Evolutionary conservation across 1,139 yeast genomes (phyloP).

Genomic region (Suhomyces choctaworum): DNA sequence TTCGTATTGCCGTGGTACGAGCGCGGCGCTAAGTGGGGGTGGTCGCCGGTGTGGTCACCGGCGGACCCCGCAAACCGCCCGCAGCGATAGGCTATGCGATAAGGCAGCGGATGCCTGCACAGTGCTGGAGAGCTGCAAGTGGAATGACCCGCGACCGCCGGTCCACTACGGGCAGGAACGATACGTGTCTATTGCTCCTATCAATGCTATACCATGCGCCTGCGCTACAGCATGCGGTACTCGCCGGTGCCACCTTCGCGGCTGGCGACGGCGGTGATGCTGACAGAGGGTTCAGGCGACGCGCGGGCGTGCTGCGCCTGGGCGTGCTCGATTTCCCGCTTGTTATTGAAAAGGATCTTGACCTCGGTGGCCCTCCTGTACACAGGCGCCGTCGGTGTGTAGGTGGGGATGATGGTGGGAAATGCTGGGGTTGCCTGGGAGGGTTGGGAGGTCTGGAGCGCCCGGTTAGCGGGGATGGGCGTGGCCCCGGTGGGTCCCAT

Average conservation of each 20-base stretch:
- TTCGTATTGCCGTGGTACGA: too few relatives aligned
- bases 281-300: not conserved
- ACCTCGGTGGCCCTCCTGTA: conserved; percentile 14
- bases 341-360: conserved; percentile 20
- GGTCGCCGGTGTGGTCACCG: conserved; percentile 3
- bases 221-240: conserved; percentile 11
- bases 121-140: not conserved
- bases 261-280: conserved; percentile 3
- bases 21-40: too few relatives aligned
- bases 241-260: conserved; percentile 9
- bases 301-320: conserved; percentile 6
- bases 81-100: not conserved
- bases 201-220: conserved; percentile 5
- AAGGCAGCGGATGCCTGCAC: not conserved
- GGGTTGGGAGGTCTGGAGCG: conserved; percentile 19
- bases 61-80: not conserved
- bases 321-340: conserved; percentile 15
- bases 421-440: conserved; percentile 17
- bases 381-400: conserved; percentile 19
- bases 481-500: too few relatives aligned
- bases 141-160: not conserved
- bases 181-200: not conserved
- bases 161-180: not conserved
- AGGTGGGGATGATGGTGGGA: conserved; percentile 22
- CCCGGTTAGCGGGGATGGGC: conserved; percentile 29